Conservation (phyloP, 441 rosid genomes). For the Arabidopsis hybrid region DNA sequence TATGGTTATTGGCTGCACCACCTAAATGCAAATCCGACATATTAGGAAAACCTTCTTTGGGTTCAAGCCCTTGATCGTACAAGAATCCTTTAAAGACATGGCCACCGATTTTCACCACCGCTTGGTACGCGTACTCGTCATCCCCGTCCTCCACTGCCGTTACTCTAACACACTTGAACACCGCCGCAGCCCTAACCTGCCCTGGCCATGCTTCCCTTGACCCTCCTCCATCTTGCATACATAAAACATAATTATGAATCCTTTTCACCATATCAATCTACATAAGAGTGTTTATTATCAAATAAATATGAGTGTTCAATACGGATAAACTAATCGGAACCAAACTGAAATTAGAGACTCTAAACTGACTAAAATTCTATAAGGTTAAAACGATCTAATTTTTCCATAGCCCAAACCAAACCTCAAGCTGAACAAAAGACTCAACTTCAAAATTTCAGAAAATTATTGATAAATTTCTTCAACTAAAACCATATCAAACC, state of each 20-base stretch:
- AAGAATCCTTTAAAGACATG: conserved; percentile 93
- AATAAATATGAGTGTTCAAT: background rate
- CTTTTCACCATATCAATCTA: conserved; percentile 1
- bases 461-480: background rate
- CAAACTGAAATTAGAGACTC: background rate
- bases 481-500: background rate
- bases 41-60: conserved; percentile 72
- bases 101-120: conserved; percentile 87
- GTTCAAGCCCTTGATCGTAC: conserved; percentile 85
- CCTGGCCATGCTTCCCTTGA: conserved; percentile 74
- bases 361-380: background rate
- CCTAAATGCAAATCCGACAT: conserved; percentile 88
- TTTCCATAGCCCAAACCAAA: background rate
- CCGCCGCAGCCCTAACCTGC: conserved; percentile 86
- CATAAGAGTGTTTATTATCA: background rate
- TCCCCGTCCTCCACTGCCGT: conserved; percentile 90
- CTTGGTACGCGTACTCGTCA: conserved; percentile 92
- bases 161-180: conserved; percentile 91
- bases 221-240: conserved; percentile 55
- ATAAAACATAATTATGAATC: conserved; percentile 19
- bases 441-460: background rate
- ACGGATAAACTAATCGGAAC: background rate
- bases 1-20: conserved; percentile 55
- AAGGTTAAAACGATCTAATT: background rate
- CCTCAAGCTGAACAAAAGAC: background rate